A percentile compares a stretch with the other conserved stretches of the same genome.
Evolutionary conservation across 2,329 filamentous ascomycete genomes (phyloP).

Genomic region (Aspergillus sp.): DNA sequence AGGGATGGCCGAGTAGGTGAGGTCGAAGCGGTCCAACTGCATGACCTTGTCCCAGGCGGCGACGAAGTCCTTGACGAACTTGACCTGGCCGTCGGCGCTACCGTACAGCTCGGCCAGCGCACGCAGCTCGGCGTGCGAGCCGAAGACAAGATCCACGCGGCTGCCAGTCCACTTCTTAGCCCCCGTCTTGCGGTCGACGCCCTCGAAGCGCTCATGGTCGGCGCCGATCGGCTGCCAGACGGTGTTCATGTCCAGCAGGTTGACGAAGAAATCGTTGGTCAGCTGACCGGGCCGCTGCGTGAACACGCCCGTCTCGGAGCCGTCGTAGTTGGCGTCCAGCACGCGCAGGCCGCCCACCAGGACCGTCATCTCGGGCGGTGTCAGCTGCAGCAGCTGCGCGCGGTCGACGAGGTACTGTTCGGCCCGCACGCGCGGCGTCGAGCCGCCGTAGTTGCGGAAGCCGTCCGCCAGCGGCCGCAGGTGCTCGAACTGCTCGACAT

Average conservation of each 20-base stretch:
- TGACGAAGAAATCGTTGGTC: slow-evolving; percentile 80
- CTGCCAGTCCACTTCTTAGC: slow-evolving; percentile 68
- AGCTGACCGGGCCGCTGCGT: slow-evolving; percentile 67
- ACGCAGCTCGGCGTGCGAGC: slow-evolving; percentile 71
- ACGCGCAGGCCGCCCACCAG: slow-evolving; percentile 71
- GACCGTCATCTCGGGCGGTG: slow-evolving; percentile 68
- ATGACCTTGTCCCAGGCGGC: slow-evolving; percentile 72
- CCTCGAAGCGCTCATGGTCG: slow-evolving; percentile 61
- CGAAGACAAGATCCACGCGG: slow-evolving; percentile 69
- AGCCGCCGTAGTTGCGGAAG: slow-evolving; percentile 76
- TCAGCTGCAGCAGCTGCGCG: slow-evolving; percentile 68
- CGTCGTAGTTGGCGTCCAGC: slow-evolving; percentile 70
- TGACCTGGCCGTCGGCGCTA: slow-evolving; percentile 57
- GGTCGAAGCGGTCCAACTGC: slow-evolving; percentile 70
- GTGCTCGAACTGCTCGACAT: slow-evolving; percentile 61
- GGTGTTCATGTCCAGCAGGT: slow-evolving; percentile 68
- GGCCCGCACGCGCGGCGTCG: slow-evolving; percentile 58
- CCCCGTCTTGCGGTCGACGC: slow-evolving; percentile 64
- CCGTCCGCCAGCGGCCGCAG: slow-evolving; percentile 71
- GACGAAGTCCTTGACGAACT: slow-evolving; percentile 71
- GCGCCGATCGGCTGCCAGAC: slow-evolving; percentile 56
- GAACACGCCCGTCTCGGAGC: slow-evolving; percentile 65
- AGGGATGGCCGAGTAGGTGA: neutral
- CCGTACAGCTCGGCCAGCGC: slow-evolving; percentile 71
- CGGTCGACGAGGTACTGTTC: slow-evolving; percentile 72